Evolutionary conservation across 176 grass and related monocot genomes (phyloP).

Genomic region (Avena eriantha): DNA sequence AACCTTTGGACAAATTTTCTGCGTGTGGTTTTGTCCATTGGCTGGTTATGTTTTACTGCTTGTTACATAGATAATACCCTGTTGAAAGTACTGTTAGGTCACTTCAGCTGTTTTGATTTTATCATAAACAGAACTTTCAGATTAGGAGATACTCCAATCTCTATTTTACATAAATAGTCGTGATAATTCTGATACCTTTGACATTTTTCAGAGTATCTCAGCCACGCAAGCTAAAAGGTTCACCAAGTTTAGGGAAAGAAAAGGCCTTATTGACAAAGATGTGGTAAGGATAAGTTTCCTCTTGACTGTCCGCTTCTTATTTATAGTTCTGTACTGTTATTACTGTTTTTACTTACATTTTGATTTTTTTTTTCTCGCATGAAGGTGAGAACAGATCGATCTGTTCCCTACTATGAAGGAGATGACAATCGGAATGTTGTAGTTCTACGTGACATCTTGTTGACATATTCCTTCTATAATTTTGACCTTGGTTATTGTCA

Average conservation of each 20-base stretch:
- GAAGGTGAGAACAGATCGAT: conserved; percentile 98
- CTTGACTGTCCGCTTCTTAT: not conserved
- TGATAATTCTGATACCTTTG: conserved; percentile 44
- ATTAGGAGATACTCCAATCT: conserved; percentile 4
- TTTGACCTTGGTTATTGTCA: conserved; percentile 99
- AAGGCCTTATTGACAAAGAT: conserved; percentile 98
- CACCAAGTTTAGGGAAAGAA: conserved; percentile 97
- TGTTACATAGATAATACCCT: not conserved
- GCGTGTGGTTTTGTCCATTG: not conserved
- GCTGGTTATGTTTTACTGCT: not conserved
- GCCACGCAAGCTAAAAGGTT: conserved; percentile 93
- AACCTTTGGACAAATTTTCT: conserved; percentile 21
- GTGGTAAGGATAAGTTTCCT: conserved; percentile 70
- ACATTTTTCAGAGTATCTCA: conserved; percentile 82
- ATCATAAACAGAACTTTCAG: conserved; percentile 13
- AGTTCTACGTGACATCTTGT: conserved; percentile 87
- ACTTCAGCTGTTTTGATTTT: conserved; percentile 18
- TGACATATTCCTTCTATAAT: conserved; percentile 99
- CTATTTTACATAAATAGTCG: conserved; percentile 21
- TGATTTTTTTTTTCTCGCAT: conserved; percentile 41
- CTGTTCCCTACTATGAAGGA: conserved; percentile 92
- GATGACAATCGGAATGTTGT: conserved; percentile 91
- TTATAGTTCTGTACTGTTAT: conserved; percentile 28
- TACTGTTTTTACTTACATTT: conserved; percentile 38
- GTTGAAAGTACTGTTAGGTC: conserved; percentile 16